Percentiles rank a stretch among this genome's conserved stretches.
Conservation (phyloP, 306 rosid species). For the Sindora glabra region DNA sequence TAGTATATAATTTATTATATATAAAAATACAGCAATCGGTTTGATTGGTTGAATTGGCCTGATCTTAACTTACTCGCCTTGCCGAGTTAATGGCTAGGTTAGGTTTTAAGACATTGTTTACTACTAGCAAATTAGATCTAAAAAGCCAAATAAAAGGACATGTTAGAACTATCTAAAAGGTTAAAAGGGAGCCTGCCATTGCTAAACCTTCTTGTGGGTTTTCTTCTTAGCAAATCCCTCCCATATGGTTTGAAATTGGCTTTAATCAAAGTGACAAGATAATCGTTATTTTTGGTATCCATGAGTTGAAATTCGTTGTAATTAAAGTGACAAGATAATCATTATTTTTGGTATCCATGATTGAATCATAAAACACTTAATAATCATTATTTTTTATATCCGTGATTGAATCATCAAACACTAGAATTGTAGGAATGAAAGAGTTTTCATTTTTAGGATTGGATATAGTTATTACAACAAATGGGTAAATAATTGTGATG, state of each 20-base stretch:
- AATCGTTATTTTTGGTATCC: slow-evolving; percentile 25
- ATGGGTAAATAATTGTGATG: background rate
- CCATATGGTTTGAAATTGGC: slow-evolving; percentile 12
- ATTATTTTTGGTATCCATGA: slow-evolving; percentile 29
- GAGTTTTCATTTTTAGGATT: background rate
- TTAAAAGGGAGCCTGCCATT: slow-evolving; percentile 31
- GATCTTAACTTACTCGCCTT: too few relatives aligned
- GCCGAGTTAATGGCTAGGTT: too few relatives aligned
- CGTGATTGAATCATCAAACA: slow-evolving; percentile 27
- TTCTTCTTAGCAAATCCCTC: slow-evolving; percentile 18
- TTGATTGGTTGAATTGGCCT: too few relatives aligned
- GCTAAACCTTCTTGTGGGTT: slow-evolving; percentile 26
- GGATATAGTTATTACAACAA: slow-evolving; percentile 5
- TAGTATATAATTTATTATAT: too few relatives aligned
- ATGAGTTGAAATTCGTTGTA: slow-evolving; percentile 16
- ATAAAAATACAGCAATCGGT: too few relatives aligned
- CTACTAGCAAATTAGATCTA: background rate
- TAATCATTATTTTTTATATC: too few relatives aligned
- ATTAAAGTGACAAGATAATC: slow-evolving; percentile 1
- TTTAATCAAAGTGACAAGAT: background rate
- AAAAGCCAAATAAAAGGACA: background rate
- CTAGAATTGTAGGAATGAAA: background rate
- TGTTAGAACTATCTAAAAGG: slow-evolving; percentile 5
- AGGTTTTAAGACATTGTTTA: too few relatives aligned
- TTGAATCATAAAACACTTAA: too few relatives aligned